These are phyloP conservation scores for Gossypium ekmanianum DNA, from an alignment of 345 rosid species.

Conservation along the genomic window DNA sequence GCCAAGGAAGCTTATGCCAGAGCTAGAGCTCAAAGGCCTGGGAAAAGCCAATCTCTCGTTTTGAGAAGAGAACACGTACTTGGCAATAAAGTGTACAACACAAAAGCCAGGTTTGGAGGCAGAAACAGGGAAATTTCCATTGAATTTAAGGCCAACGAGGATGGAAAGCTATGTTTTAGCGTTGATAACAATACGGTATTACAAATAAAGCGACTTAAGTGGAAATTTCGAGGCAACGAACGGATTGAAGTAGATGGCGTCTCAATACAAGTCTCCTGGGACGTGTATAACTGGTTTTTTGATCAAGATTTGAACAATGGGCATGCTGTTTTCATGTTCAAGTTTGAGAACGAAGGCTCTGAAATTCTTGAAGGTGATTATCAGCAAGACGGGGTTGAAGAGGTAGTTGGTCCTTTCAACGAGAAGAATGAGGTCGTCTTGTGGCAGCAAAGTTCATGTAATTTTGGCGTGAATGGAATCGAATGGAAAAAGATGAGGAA, in stretches of 20 bases:
- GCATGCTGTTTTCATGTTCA: conserved; percentile 80
- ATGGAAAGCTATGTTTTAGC: conserved; percentile 56
- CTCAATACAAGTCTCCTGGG: conserved; percentile 79
- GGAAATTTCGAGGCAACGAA: conserved; percentile 96
- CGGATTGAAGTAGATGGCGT: conserved; percentile 76
- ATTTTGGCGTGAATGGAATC: conserved; percentile 50
- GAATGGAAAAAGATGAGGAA: conserved; percentile 87
- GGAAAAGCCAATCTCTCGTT: conserved; percentile 43
- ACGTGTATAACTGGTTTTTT: conserved; percentile 85
- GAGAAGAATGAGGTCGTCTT: conserved; percentile 26
- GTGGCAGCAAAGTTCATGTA: conserved; percentile 45
- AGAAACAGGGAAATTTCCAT: conserved; percentile 59
- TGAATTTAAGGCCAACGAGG: conserved; percentile 56
- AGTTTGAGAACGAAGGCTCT: conserved; percentile 51
- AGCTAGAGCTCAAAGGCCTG: conserved; percentile 37
- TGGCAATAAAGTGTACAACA: conserved; percentile 58
- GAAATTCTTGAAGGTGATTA: conserved; percentile 23
- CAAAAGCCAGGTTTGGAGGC: conserved; percentile 76
- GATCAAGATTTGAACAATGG: conserved; percentile 35
- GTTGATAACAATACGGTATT: conserved; percentile 59
- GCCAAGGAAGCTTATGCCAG: conserved; percentile 54
- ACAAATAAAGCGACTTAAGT: conserved; percentile 64
- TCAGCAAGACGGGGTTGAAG: neutral
- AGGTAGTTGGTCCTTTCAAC: neutral
- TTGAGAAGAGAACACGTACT: conserved; percentile 76